Percentiles rank a stretch among this genome's conserved stretches.
phyloP scores from a whole-genome alignment of 2,329 filamentous ascomycete species.

The Colletotrichum tanaceti region DNA sequence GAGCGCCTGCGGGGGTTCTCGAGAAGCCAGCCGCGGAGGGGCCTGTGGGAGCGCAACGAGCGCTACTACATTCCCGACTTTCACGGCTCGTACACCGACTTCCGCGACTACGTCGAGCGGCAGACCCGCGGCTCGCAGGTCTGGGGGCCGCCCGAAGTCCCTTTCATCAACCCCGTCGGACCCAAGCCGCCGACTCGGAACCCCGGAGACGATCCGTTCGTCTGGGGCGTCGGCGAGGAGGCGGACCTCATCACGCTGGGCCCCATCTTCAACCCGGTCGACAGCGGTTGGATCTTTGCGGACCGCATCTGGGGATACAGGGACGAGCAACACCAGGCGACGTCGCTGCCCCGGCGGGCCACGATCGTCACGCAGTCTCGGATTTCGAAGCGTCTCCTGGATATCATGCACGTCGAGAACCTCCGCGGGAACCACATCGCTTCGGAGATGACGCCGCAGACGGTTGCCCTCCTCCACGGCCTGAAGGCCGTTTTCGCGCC shows the following conservation, averaged over 20 bases:
- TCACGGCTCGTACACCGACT: constrained; percentile 75
- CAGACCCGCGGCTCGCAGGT: constrained; percentile 64
- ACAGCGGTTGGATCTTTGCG: constrained; percentile 78
- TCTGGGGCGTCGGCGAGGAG: constrained; percentile 81
- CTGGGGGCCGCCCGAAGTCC: constrained; percentile 73
- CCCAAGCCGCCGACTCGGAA: constrained; percentile 70
- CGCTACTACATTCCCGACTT: constrained; percentile 78
- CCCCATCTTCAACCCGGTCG: constrained; percentile 79
- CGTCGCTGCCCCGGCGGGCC: constrained; percentile 74
- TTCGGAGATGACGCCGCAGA: constrained; percentile 83
- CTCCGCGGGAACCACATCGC: constrained; percentile 79
- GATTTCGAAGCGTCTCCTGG: constrained; percentile 76
- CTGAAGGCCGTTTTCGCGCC: constrained; percentile 83
- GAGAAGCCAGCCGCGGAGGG: constrained; percentile 75
- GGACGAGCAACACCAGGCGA: constrained; percentile 58
- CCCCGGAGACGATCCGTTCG: constrained; percentile 71
- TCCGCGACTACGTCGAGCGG: constrained; percentile 71
- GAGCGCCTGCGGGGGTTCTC: constrained; percentile 73
- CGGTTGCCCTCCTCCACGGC: constrained; percentile 80
- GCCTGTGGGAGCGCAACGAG: constrained; percentile 78
- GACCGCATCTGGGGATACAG: constrained; percentile 76
- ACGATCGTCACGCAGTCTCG: constrained; percentile 82
- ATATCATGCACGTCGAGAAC: constrained; percentile 83
- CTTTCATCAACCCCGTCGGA: constrained; percentile 71
- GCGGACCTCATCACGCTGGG: constrained; percentile 79